Conservation (phyloP, 108 stramenopile genomes). For the Cyclotella atomus region DNA sequence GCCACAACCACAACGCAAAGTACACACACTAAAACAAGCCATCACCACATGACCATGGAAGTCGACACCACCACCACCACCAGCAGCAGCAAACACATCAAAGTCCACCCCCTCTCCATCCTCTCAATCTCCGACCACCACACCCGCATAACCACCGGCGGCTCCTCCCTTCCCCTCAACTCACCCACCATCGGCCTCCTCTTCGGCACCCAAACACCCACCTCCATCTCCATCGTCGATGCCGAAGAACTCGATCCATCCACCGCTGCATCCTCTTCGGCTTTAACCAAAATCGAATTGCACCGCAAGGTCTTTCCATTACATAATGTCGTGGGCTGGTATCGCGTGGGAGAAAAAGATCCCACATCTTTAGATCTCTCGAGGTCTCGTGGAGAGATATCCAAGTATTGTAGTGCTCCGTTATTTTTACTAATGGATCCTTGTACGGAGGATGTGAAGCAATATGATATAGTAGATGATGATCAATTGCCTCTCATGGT, state of each 20-base stretch:
- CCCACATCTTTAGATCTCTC: conserved; percentile 63
- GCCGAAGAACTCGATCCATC: conserved; percentile 32
- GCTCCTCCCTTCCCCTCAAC: conserved; percentile 60
- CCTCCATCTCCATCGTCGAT: conserved; percentile 25
- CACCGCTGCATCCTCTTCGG: conserved; percentile 11
- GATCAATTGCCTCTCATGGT: conserved; percentile 61
- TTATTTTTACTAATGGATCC: conserved; percentile 54
- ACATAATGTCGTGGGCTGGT: conserved; percentile 84
- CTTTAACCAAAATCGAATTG: conserved; percentile 64
- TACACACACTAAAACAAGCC: not conserved
- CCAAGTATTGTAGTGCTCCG: conserved; percentile 51
- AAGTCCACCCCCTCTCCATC: conserved; percentile 66
- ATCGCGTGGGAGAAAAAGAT: conserved; percentile 55
- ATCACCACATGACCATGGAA: not conserved
- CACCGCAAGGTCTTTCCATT: conserved; percentile 83
- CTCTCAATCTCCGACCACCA: conserved; percentile 88
- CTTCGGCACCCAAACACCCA: not conserved
- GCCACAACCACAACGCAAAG: not conserved
- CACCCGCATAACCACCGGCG: conserved; percentile 75
- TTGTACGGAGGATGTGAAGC: not conserved
- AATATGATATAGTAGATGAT: conserved; percentile 20
- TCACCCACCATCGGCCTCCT: conserved; percentile 72
- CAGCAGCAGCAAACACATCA: conserved; percentile 23
- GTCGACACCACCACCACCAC: not conserved
- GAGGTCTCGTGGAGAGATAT: conserved; percentile 48